Conservation (phyloP, 1,139 yeast genomes). For the Blastobotrys capitulatus region DNA sequence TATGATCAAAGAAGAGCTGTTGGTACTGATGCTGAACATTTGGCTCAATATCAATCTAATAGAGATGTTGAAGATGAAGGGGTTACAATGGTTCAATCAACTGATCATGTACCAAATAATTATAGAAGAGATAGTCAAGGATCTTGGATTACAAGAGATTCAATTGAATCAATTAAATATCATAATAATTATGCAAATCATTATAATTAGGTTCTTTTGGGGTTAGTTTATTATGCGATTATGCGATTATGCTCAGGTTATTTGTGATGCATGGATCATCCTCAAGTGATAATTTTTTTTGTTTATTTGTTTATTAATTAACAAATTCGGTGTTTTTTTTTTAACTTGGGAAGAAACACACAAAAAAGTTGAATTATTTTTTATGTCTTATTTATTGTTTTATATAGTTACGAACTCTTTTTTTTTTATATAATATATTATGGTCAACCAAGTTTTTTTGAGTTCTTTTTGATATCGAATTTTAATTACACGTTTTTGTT, state of each 20-base stretch:
- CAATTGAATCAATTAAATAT: conserved; percentile 2
- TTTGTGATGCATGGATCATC: too few relatives aligned
- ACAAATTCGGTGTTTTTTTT: too few relatives aligned
- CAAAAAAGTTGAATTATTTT: background rate
- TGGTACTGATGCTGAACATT: conserved; percentile 7
- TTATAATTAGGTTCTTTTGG: background rate
- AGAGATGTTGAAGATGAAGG: background rate
- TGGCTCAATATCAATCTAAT: background rate
- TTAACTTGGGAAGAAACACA: too few relatives aligned
- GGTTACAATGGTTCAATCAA: background rate
- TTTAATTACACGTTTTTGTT: background rate
- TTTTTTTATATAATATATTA: too few relatives aligned
- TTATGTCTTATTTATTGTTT: background rate
- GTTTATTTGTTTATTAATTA: too few relatives aligned
- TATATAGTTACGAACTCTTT: background rate
- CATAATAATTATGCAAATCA: background rate
- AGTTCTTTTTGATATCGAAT: background rate
- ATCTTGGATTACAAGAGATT: conserved; percentile 6
- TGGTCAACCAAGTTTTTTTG: background rate
- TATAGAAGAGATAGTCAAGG: background rate
- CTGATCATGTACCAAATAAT: background rate
- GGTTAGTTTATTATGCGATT: too few relatives aligned
- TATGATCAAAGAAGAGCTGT: background rate
- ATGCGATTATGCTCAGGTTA: too few relatives aligned
- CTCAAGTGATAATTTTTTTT: too few relatives aligned